phyloP scores from a whole-genome alignment of 1,139 yeast genomes.

The Debaryomycetaceae sp. region DNA sequence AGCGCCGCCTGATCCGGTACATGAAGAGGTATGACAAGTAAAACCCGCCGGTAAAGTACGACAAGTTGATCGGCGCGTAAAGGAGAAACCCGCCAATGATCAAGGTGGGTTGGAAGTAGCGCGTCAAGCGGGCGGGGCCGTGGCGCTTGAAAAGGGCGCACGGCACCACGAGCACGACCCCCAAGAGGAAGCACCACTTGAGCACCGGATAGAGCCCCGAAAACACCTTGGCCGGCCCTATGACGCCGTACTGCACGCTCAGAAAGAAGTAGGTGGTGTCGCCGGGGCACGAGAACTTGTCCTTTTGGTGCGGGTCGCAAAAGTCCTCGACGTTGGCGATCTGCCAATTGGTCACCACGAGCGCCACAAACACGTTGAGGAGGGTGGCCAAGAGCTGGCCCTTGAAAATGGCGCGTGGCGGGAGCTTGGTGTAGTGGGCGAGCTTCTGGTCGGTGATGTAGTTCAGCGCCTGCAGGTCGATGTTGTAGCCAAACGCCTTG shows the following conservation, averaged over 20 bases:
- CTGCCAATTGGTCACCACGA: conserved; percentile 28
- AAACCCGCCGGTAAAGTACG: conserved; percentile 51
- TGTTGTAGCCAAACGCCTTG: conserved; percentile 35
- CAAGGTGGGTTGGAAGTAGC: conserved; percentile 44
- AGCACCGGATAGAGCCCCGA: conserved; percentile 29
- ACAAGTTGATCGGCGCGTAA: conserved; percentile 53
- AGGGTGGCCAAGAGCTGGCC: conserved; percentile 29
- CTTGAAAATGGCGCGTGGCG: conserved; percentile 32
- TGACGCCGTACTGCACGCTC: conserved; percentile 32
- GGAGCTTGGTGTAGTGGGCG: conserved; percentile 31
- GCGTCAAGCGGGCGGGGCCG: conserved; percentile 18
- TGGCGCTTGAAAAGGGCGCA: conserved; percentile 22
- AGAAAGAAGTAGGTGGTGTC: conserved; percentile 30
- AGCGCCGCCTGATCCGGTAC: conserved; percentile 46
- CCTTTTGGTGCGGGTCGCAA: conserved; percentile 23
- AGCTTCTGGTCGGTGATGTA: conserved; percentile 33
- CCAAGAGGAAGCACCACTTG: conserved; percentile 32
- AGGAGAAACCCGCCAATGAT: conserved; percentile 43
- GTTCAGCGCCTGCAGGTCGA: conserved; percentile 33
- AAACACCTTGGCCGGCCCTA: conserved; percentile 33
- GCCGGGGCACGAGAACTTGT: conserved; percentile 30
- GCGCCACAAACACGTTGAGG: conserved; percentile 20
- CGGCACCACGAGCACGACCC: conserved; percentile 25
- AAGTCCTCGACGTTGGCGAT: conserved; percentile 21
- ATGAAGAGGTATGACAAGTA: conserved; percentile 48